A percentile compares a stretch with the other conserved stretches of the same genome.
phyloP scores from a whole-genome alignment of 768 basidiomycete species.

The Naganishia friedmannii region DNA sequence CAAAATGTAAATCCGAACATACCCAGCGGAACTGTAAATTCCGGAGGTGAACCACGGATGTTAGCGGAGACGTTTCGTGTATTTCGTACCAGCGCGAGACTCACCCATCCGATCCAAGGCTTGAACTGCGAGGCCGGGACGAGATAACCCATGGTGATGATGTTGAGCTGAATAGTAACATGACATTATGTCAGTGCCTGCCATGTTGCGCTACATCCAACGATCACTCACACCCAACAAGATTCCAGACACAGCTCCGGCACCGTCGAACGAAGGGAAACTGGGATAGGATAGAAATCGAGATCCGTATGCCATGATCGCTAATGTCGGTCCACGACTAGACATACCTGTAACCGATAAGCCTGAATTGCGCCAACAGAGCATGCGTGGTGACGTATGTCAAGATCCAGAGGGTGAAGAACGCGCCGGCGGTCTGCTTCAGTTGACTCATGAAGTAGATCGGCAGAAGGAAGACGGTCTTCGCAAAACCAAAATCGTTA shows the following conservation, averaged over 20 bases:
- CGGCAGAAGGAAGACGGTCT: conserved; percentile 42
- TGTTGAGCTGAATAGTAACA: conserved; percentile 13
- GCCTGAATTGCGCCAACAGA: conserved; percentile 43
- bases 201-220: conserved; percentile 27
- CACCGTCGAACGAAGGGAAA: conserved; percentile 38
- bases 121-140: conserved; percentile 1
- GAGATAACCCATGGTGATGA: conserved; percentile 26
- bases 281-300: conserved; percentile 5
- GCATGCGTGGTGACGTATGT: conserved; percentile 35
- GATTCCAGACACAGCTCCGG: conserved; percentile 43
- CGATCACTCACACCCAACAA: conserved; percentile 37
- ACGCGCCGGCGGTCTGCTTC: conserved; percentile 36
- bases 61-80: conserved; percentile 16
- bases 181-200: conserved; percentile 21
- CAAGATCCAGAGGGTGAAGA: conserved; percentile 44
- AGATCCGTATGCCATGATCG: conserved; percentile 14
- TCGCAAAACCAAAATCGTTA: conserved; percentile 5
- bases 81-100: conserved; percentile 7
- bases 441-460: conserved; percentile 47
- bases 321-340: conserved; percentile 41
- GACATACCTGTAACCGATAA: conserved; percentile 39
- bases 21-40: conserved; percentile 11
- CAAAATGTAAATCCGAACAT: not conserved
- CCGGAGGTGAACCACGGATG: conserved; percentile 7
- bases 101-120: conserved; percentile 26